Conservation (phyloP, 2,329 filamentous ascomycete genomes). For the Phyllosticta citribraziliensis region DNA sequence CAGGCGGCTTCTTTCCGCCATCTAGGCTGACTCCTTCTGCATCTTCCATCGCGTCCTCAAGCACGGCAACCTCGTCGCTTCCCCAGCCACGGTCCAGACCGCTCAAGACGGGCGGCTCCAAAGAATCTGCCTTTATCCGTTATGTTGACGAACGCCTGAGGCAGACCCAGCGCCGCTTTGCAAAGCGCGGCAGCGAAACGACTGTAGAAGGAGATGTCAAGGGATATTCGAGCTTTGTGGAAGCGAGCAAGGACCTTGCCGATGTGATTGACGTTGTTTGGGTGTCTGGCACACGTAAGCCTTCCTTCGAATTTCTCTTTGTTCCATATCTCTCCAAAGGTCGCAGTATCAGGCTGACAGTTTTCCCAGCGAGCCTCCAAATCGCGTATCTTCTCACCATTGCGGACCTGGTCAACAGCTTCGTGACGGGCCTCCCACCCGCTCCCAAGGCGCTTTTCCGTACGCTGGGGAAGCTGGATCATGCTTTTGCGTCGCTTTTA, state of each 20-base stretch:
- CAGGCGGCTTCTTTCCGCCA: conserved; percentile 7
- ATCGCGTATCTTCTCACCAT: conserved; percentile 74
- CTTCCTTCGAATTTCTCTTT: neutral
- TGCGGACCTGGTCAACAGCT: conserved; percentile 61
- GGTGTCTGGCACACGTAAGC: conserved; percentile 75
- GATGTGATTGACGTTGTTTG: conserved; percentile 70
- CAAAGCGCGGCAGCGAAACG: conserved; percentile 33
- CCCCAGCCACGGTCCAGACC: conserved; percentile 44
- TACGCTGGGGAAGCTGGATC: conserved; percentile 68
- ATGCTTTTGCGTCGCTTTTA: conserved; percentile 70
- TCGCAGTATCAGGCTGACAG: conserved; percentile 7
- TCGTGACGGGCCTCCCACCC: conserved; percentile 62
- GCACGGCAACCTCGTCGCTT: conserved; percentile 33
- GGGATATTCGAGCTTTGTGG: conserved; percentile 54
- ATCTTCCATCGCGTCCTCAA: conserved; percentile 35
- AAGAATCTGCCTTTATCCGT: conserved; percentile 49
- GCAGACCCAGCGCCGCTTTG: conserved; percentile 42
- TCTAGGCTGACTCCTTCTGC: conserved; percentile 29
- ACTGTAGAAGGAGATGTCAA: conserved; percentile 23
- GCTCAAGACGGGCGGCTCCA: conserved; percentile 45
- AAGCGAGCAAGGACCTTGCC: conserved; percentile 66
- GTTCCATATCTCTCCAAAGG: neutral
- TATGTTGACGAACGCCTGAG: conserved; percentile 46
- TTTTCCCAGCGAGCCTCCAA: conserved; percentile 58
- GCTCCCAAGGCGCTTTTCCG: conserved; percentile 58